These are phyloP conservation scores for Dioscorea cayenensis DNA, from an alignment of 116 monocot genomes.

Conservation along the genomic window DNA sequence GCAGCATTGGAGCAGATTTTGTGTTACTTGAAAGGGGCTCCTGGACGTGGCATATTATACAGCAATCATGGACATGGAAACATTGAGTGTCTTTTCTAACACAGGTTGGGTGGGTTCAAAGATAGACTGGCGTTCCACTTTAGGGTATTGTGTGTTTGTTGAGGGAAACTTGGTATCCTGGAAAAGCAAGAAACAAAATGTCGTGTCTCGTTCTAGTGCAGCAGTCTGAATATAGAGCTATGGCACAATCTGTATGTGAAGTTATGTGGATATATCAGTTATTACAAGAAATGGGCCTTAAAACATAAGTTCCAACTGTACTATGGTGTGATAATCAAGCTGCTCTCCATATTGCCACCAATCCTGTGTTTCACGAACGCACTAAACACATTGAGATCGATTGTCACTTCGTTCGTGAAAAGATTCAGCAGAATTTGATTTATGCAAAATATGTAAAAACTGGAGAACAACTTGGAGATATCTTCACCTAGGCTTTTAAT, in stretches of 20 bases:
- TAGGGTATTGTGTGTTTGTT: neutral
- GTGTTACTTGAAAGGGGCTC: neutral
- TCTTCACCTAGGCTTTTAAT: neutral
- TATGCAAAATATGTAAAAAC: neutral
- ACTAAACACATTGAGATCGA: conserved; percentile 1
- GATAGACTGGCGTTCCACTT: neutral
- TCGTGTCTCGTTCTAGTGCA: neutral
- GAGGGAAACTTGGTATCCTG: neutral
- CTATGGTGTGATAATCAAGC: neutral
- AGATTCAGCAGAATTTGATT: neutral
- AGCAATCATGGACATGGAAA: neutral
- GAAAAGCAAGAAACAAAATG: neutral
- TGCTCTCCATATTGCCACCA: neutral
- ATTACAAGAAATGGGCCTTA: neutral
- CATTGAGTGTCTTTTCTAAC: neutral
- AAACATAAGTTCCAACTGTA: neutral
- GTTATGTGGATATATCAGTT: neutral
- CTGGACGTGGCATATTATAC: neutral
- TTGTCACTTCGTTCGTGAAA: neutral
- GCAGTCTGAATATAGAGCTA: neutral
- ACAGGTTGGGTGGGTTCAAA: neutral
- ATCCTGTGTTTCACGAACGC: neutral
- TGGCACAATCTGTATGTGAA: neutral
- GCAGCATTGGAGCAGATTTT: neutral
- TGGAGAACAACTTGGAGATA: neutral